phyloP scores from a whole-genome alignment of 345 rosid genomes.

The Gossypium stocksii region DNA sequence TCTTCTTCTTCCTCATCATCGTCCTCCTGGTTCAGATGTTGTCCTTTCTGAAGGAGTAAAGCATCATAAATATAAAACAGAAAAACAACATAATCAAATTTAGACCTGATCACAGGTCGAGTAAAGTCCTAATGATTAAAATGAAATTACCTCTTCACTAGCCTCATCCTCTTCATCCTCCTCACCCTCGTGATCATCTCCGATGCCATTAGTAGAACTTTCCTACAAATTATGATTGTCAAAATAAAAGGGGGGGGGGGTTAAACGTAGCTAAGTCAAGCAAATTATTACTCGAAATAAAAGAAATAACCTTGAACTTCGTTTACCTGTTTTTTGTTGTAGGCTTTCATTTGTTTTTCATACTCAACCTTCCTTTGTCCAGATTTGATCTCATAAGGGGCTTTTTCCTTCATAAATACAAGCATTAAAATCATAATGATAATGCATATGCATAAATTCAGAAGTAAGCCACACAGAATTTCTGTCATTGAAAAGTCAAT shows the following conservation, averaged over 20 bases:
- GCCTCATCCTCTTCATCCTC: slow-evolving; percentile 66
- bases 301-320: background rate
- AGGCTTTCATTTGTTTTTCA: slow-evolving; percentile 45
- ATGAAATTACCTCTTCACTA: slow-evolving; percentile 39
- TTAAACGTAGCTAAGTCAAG: background rate
- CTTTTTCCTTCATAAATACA: slow-evolving; percentile 33
- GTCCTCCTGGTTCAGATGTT: slow-evolving; percentile 22
- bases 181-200: background rate
- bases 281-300: background rate
- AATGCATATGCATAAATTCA: background rate
- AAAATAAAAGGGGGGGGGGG: too few species aligned
- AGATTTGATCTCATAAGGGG: slow-evolving; percentile 49
- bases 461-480: background rate
- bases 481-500: background rate
- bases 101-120: too few species aligned
- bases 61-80: background rate
- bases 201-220: slow-evolving; percentile 36
- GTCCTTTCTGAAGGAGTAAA: slow-evolving; percentile 12
- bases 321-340: slow-evolving; percentile 44
- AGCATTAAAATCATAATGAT: background rate
- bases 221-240: slow-evolving; percentile 24
- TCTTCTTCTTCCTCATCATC: slow-evolving; percentile 31
- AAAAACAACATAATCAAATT: background rate
- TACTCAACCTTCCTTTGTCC: slow-evolving; percentile 40
- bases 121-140: background rate